Percentiles rank a stretch among this genome's conserved stretches.
Evolutionary conservation across 139 green algal species (phyloP).

Genomic region (Volvox reticuliferus): DNA sequence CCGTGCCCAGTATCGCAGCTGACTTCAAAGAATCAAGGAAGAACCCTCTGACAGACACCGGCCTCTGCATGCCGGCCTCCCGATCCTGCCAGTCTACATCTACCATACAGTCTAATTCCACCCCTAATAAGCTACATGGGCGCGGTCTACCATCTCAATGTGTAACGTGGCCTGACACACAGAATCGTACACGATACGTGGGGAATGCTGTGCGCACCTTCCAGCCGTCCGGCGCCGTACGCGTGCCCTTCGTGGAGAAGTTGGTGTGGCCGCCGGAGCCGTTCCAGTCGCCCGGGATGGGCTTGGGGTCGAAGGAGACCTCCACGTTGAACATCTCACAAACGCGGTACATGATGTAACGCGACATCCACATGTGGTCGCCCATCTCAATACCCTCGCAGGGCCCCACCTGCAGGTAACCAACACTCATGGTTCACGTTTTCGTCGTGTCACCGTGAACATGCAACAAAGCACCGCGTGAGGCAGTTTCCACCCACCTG

Average conservation of each 20-base stretch:
- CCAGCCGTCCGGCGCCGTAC: conserved; percentile 77
- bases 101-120: not conserved
- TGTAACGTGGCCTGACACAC: too few relatives aligned
- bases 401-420: conserved; percentile 84
- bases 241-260: conserved; percentile 96
- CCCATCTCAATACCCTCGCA: conserved; percentile 89
- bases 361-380: conserved; percentile 97
- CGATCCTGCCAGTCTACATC: too few relatives aligned
- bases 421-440: too few relatives aligned
- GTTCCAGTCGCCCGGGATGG: conserved; percentile 99
- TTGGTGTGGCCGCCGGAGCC: conserved; percentile 96
- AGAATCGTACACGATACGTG: too few relatives aligned
- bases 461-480: too few relatives aligned
- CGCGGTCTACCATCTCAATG: too few relatives aligned
- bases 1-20: too few relatives aligned
- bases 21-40: too few relatives aligned
- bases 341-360: conserved; percentile 94
- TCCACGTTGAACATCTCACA: conserved; percentile 93
- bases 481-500: conserved; percentile 67
- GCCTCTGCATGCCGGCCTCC: too few relatives aligned
- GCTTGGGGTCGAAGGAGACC: conserved; percentile 97
- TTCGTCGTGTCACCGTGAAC: too few relatives aligned
- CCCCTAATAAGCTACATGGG: too few relatives aligned
- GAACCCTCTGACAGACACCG: too few relatives aligned
- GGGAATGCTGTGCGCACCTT: conserved; percentile 47